phyloP scores from a whole-genome alignment of 768 basidiomycete genomes.

The Tulasnella sp. region DNA sequence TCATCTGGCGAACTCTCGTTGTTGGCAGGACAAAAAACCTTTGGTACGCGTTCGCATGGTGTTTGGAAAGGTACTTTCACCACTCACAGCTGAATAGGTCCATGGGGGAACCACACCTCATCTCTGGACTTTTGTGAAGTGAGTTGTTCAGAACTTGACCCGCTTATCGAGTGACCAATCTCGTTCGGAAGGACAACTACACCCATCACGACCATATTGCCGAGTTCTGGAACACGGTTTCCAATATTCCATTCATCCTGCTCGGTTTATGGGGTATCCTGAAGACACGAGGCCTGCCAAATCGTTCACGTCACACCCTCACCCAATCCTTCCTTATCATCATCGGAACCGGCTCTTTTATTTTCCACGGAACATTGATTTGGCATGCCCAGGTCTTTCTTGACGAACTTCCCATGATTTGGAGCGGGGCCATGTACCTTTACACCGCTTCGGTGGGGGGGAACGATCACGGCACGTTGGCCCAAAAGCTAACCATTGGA shows the following conservation, averaged over 20 bases:
- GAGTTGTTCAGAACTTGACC: background rate
- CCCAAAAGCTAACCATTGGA: constrained; percentile 21
- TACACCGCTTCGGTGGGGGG: constrained; percentile 21
- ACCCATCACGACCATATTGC: constrained; percentile 26
- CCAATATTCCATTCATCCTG: constrained; percentile 27
- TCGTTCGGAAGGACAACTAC: constrained; percentile 24
- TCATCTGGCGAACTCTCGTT: background rate
- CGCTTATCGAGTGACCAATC: background rate
- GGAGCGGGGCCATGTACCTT: constrained; percentile 24
- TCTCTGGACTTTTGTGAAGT: constrained; percentile 21
- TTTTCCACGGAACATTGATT: constrained; percentile 27
- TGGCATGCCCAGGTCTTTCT: constrained; percentile 28
- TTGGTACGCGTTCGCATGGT: background rate
- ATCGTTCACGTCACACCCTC: constrained; percentile 19
- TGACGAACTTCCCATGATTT: constrained; percentile 32
- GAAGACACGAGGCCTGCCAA: constrained; percentile 16
- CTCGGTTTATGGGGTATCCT: constrained; percentile 26
- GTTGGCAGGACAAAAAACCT: constrained; percentile 8
- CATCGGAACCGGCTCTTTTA: constrained; percentile 27
- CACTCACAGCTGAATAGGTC: background rate
- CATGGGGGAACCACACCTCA: constrained; percentile 18
- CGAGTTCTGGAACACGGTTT: constrained; percentile 29
- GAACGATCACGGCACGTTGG: background rate
- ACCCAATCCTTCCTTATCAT: constrained; percentile 14
- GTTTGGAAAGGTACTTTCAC: background rate